phyloP scores from a whole-genome alignment of 208 protist genomes.

The Crithidia brevicula region DNA sequence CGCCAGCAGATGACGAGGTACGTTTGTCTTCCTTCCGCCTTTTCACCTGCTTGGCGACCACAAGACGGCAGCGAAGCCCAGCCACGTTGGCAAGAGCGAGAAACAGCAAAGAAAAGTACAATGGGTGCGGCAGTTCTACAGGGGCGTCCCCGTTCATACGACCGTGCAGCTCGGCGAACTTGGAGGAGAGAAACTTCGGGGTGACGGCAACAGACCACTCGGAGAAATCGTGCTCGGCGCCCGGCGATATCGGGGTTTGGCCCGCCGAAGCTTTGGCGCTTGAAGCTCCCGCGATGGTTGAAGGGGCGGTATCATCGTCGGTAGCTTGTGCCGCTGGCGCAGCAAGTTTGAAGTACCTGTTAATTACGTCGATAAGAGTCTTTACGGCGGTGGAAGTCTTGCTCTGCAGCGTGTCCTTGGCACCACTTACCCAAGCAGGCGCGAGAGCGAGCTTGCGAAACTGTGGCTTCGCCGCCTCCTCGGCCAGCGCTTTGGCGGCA shows the following conservation, averaged over 20 bases:
- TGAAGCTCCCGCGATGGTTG: neutral
- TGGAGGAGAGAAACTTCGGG: slow-evolving; percentile 22
- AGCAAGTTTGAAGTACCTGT: slow-evolving; percentile 40
- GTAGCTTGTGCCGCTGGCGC: neutral
- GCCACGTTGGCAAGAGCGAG: slow-evolving; percentile 52
- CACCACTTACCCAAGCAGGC: slow-evolving; percentile 63
- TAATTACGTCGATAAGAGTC: slow-evolving; percentile 41
- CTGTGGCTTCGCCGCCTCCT: slow-evolving; percentile 18
- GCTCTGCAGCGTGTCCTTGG: slow-evolving; percentile 47
- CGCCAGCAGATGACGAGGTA: neutral
- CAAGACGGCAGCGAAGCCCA: slow-evolving; percentile 51
- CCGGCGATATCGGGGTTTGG: neutral
- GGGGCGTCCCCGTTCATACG: slow-evolving; percentile 5
- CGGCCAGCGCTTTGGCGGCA: slow-evolving; percentile 19
- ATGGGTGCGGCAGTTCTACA: slow-evolving; percentile 40
- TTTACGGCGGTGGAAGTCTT: slow-evolving; percentile 53
- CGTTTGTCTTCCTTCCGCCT: slow-evolving; percentile 17
- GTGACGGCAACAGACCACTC: slow-evolving; percentile 37
- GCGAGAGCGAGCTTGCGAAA: slow-evolving; percentile 47
- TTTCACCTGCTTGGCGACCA: slow-evolving; percentile 40
- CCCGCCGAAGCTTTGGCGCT: neutral
- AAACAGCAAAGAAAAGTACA: slow-evolving; percentile 64
- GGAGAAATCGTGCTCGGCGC: slow-evolving; percentile 32
- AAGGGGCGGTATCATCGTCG: neutral
- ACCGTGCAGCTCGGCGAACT: slow-evolving; percentile 17